Percentiles rank a stretch among this genome's conserved stretches.
Evolutionary conservation across 805 yeast species (phyloP).

Genomic region (Starmera dryadoides): DNA sequence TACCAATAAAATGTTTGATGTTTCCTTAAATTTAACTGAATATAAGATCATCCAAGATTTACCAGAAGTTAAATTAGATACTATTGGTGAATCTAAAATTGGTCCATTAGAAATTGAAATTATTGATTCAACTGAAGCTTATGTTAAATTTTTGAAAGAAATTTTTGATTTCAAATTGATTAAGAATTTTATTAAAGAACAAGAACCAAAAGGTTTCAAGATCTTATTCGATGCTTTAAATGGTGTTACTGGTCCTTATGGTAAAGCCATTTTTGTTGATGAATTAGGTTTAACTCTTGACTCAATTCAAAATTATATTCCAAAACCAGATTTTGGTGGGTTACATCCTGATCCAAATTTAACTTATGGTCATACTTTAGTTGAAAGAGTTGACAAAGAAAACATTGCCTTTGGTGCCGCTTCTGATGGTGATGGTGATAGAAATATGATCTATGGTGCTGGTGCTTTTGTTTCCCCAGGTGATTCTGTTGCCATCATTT

Average conservation of each 20-base stretch:
- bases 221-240: slow-evolving; percentile 84
- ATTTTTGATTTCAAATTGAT: slow-evolving; percentile 87
- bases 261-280: slow-evolving; percentile 71
- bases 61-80: slow-evolving; percentile 56
- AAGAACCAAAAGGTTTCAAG: slow-evolving; percentile 50
- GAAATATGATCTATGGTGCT: slow-evolving; percentile 97
- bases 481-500: slow-evolving; percentile 94
- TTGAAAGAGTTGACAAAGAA: slow-evolving; percentile 74
- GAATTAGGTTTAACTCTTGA: slow-evolving; percentile 71
- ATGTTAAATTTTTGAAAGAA: slow-evolving; percentile 68
- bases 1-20: slow-evolving; percentile 78
- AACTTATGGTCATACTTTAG: slow-evolving; percentile 87
- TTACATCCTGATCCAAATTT: slow-evolving; percentile 97
- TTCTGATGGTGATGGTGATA: slow-evolving; percentile 98
- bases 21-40: slow-evolving; percentile 46
- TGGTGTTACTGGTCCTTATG: slow-evolving; percentile 98
- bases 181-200: slow-evolving; percentile 52
- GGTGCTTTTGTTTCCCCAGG: slow-evolving; percentile 96
- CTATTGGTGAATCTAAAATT: slow-evolving; percentile 42
- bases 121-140: slow-evolving; percentile 74
- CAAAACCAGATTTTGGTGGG: slow-evolving; percentile 92
- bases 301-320: slow-evolving; percentile 71
- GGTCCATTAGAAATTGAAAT: slow-evolving; percentile 72
- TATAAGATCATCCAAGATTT: slow-evolving; percentile 57
- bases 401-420: slow-evolving; percentile 94